Percentiles rank a stretch among this genome's conserved stretches.
Conservation (phyloP, 768 basidiomycete species). For the Suillus spraguei region DNA sequence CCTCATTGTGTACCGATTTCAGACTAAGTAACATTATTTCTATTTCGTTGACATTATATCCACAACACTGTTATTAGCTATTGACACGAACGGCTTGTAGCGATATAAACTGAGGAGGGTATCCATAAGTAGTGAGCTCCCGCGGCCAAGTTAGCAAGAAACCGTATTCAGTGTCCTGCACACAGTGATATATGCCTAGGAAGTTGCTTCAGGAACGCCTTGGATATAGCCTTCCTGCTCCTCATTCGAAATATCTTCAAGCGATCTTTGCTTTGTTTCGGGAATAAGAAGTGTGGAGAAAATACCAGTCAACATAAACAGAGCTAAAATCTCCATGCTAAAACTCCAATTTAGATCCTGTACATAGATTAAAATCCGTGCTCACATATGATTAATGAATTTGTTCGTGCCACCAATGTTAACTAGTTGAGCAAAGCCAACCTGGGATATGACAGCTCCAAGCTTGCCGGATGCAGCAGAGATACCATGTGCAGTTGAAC, state of each 20-base stretch:
- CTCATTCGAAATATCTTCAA: constrained; percentile 79
- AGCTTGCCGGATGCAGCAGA: constrained; percentile 83
- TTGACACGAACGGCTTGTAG: not conserved
- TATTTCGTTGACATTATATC: not conserved
- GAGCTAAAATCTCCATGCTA: constrained; percentile 78
- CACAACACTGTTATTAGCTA: not conserved
- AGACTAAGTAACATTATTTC: not conserved
- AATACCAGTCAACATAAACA: constrained; percentile 87
- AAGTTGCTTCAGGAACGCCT: not conserved
- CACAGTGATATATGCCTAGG: not conserved
- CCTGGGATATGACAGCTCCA: constrained; percentile 80
- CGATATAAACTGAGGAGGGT: not conserved
- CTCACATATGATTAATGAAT: constrained; percentile 73
- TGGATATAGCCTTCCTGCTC: constrained; percentile 61
- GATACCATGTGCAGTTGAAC: constrained; percentile 85
- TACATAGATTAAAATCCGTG: constrained; percentile 14
- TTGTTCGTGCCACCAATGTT: constrained; percentile 66
- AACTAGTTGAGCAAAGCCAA: constrained; percentile 69
- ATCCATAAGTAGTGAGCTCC: not conserved
- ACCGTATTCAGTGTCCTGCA: not conserved
- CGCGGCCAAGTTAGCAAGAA: not conserved
- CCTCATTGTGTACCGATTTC: not conserved
- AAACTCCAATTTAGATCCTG: constrained; percentile 13
- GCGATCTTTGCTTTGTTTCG: constrained; percentile 68
- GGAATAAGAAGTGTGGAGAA: constrained; percentile 80